Conservation (phyloP, 2,329 filamentous ascomycete genomes). For the Ceratocystis smalleyi region DNA sequence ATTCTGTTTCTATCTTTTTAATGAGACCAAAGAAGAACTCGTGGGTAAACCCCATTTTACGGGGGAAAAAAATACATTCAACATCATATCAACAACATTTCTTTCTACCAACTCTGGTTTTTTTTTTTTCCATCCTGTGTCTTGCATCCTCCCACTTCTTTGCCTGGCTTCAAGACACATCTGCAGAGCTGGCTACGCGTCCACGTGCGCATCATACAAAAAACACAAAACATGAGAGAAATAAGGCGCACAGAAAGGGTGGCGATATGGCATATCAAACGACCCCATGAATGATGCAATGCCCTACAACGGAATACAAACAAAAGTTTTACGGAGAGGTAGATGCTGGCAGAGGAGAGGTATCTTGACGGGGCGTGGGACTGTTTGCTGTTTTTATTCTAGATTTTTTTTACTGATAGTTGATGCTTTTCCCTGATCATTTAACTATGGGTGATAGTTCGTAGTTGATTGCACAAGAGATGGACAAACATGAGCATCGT, state of each 20-base stretch:
- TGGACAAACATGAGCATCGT: too few species aligned
- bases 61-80: not conserved
- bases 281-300: not conserved
- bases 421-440: not conserved
- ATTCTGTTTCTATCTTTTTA: constrained; percentile 7
- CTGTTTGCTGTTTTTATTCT: not conserved
- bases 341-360: not conserved
- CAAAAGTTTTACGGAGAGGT: not conserved
- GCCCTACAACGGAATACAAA: not conserved
- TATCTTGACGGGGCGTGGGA: not conserved
- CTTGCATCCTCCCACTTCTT: not conserved
- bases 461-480: not conserved
- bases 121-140: not conserved
- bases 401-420: not conserved
- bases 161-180: not conserved
- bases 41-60: not conserved
- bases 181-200: not conserved
- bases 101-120: too few species aligned
- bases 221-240: not conserved
- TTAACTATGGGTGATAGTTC: not conserved
- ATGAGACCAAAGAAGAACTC: constrained; percentile 11
- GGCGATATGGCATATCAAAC: not conserved
- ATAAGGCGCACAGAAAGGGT: not conserved
- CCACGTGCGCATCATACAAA: not conserved
- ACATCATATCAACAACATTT: not conserved